These are phyloP conservation scores for Tetrapyrgos nigripes DNA, from an alignment of 1,284 basidiomycete genomes.

Conservation along the genomic window DNA sequence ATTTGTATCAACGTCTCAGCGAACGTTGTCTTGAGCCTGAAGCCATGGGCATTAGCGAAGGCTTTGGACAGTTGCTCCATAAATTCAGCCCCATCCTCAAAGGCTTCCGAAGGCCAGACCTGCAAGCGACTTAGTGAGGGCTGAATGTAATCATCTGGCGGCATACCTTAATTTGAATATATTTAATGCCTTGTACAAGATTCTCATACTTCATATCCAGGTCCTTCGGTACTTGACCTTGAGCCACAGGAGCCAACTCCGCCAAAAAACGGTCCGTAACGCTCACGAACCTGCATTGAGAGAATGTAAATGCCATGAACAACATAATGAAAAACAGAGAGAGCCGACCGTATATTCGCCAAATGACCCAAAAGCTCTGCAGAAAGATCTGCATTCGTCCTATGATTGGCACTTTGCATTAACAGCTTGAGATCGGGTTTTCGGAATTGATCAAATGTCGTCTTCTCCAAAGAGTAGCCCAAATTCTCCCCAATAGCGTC, in stretches of 20 bases:
- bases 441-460: conserved; percentile 86
- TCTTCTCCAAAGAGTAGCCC: conserved; percentile 83
- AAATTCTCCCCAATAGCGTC: conserved; percentile 80
- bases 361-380: conserved; percentile 84
- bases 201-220: conserved; percentile 83
- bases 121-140: conserved; percentile 33
- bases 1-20: conserved; percentile 84
- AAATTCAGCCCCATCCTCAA: conserved; percentile 95
- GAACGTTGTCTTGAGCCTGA: conserved; percentile 85
- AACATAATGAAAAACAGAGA: conserved; percentile 3
- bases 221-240: conserved; percentile 80
- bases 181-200: conserved; percentile 78
- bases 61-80: conserved; percentile 83
- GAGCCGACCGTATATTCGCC: conserved; percentile 73
- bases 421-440: conserved; percentile 74
- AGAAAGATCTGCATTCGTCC: conserved; percentile 82
- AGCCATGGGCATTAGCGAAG: conserved; percentile 87
- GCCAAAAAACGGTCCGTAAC: conserved; percentile 87
- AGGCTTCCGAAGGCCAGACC: conserved; percentile 94
- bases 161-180: conserved; percentile 81
- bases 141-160: neutral
- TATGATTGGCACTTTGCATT: conserved; percentile 74
- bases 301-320: conserved; percentile 8
- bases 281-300: conserved; percentile 75
- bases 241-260: conserved; percentile 78